Conservation (phyloP, 2,329 filamentous ascomycete species). For the Pestalotiopsis sp. region DNA sequence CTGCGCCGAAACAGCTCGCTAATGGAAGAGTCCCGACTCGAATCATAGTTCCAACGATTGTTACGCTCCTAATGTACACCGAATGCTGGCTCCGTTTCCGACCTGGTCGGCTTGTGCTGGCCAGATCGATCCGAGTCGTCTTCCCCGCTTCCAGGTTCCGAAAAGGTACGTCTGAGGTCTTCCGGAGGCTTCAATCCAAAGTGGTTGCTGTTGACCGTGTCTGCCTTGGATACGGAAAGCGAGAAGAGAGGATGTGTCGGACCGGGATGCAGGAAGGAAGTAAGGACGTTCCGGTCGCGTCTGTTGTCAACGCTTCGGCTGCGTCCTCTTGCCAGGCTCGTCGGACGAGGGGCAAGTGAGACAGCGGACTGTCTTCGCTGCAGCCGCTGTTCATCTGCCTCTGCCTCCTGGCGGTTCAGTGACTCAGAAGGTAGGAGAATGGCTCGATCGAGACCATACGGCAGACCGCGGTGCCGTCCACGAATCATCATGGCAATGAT, state of each 20-base stretch:
- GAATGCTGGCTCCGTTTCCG: constrained; percentile 26
- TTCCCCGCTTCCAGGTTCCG: constrained; percentile 18
- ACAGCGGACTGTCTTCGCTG: constrained; percentile 39
- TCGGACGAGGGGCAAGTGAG: constrained; percentile 27
- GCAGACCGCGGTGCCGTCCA: constrained; percentile 69
- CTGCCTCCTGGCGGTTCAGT: constrained; percentile 56
- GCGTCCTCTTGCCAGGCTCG: constrained; percentile 26
- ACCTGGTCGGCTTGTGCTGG: constrained; percentile 18
- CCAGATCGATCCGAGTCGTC: constrained; percentile 13
- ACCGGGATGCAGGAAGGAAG: constrained; percentile 32
- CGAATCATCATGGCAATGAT: constrained; percentile 72
- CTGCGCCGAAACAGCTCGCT: constrained; percentile 1
- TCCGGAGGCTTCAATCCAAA: constrained; percentile 21
- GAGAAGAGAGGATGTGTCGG: constrained; percentile 23
- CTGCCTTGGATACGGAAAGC: constrained; percentile 22
- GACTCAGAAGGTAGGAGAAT: constrained; percentile 62
- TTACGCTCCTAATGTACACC: constrained; percentile 24
- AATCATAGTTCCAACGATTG: background rate
- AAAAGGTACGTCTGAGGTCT: constrained; percentile 24
- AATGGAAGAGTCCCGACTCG: background rate
- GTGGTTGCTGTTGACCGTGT: constrained; percentile 10
- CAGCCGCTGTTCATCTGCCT: constrained; percentile 44
- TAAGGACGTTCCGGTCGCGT: constrained; percentile 22
- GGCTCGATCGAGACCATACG: constrained; percentile 67
- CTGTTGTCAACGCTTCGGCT: constrained; percentile 31